Evolutionary conservation across 2,329 filamentous ascomycete genomes (phyloP).

Genomic region (Apiospora hydei): DNA sequence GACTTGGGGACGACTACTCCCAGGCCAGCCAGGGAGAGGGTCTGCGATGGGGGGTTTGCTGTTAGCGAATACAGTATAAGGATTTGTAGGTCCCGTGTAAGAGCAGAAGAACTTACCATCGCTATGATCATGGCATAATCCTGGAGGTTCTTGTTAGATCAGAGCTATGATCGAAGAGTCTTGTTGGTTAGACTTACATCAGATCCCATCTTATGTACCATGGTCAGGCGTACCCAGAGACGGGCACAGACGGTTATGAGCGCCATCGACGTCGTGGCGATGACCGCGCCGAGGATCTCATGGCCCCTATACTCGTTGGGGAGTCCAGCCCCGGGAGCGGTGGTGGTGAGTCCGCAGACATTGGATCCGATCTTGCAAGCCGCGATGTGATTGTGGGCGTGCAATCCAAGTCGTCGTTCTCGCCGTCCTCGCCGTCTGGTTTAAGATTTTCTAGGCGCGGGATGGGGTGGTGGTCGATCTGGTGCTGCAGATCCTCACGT

Average conservation of each 20-base stretch:
- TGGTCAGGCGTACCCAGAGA: conserved; percentile 28
- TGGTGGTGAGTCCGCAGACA: neutral
- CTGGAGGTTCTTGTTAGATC: neutral
- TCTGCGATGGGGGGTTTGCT: conserved; percentile 35
- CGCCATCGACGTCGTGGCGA: conserved; percentile 27
- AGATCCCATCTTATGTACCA: conserved; percentile 27
- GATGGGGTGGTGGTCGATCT: conserved; percentile 9
- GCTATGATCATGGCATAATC: too few relatives aligned
- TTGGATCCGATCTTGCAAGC: neutral
- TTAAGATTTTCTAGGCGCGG: neutral
- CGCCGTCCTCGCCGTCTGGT: neutral
- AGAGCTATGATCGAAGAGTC: conserved; percentile 9
- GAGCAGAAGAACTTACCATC: neutral
- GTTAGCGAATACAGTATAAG: neutral
- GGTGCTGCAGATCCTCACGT: conserved; percentile 4
- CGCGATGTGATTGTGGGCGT: neutral
- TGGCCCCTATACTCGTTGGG: conserved; percentile 20
- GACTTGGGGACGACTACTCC: conserved; percentile 50
- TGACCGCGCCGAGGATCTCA: conserved; percentile 25
- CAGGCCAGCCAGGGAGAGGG: conserved; percentile 47
- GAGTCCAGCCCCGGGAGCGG: conserved; percentile 18
- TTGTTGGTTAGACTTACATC: conserved; percentile 26
- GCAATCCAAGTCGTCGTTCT: neutral
- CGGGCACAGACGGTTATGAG: conserved; percentile 27
- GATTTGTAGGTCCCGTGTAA: neutral